Evolutionary conservation across 2,329 filamentous ascomycete genomes (phyloP).

Genomic region (Colletotrichum lupini): DNA sequence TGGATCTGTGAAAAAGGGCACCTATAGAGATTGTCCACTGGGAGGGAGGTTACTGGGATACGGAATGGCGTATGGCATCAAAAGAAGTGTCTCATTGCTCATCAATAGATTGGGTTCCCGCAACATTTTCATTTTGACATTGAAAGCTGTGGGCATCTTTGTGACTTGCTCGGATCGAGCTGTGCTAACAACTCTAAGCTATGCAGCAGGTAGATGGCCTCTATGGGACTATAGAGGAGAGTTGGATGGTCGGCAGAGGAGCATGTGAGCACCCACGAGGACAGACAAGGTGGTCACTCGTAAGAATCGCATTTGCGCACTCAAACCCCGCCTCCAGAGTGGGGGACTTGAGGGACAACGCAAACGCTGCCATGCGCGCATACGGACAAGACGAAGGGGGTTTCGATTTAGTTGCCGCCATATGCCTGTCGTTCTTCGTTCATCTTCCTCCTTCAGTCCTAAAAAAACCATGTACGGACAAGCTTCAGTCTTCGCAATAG

Average conservation of each 20-base stretch:
- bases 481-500: constrained; percentile 18
- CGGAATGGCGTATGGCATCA: constrained; percentile 32
- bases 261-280: neutral
- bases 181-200: neutral
- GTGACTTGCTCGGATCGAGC: neutral
- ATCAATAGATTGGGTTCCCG: constrained; percentile 21
- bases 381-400: neutral
- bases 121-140: neutral
- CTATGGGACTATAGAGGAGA: neutral
- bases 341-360: neutral
- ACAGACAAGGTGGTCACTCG: neutral
- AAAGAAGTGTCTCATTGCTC: constrained; percentile 28
- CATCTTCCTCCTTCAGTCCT: constrained; percentile 15
- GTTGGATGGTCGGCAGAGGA: neutral
- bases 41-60: constrained; percentile 3
- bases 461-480: constrained; percentile 23
- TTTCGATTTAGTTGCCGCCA: constrained; percentile 14
- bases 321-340: neutral
- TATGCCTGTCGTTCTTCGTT: constrained; percentile 1
- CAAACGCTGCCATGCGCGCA: neutral
- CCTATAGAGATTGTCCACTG: neutral
- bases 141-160: neutral
- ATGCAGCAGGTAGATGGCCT: neutral
- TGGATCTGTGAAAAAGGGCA: constrained; percentile 49
- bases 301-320: neutral